These are phyloP conservation scores for Pulchroboletus neoregius DNA, from an alignment of 1,284 basidiomycete species.

Conservation along the genomic window DNA sequence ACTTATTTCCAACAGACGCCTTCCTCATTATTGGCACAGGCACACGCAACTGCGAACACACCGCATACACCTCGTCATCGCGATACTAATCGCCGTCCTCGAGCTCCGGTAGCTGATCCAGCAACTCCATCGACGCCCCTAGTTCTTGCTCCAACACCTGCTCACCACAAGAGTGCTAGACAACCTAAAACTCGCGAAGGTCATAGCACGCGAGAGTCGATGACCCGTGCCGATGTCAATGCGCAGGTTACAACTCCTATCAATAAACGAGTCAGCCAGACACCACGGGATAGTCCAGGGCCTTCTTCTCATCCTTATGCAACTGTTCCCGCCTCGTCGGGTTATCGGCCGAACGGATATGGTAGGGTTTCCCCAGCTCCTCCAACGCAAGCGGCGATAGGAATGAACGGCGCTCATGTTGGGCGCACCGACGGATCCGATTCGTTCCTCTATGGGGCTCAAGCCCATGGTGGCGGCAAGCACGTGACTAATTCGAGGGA, in stretches of 20 bases:
- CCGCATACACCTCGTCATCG: slow-evolving; percentile 54
- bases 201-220: slow-evolving; percentile 41
- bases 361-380: slow-evolving; percentile 56
- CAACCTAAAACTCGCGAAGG: slow-evolving; percentile 44
- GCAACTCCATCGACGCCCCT: slow-evolving; percentile 51
- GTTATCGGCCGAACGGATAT: slow-evolving; percentile 50
- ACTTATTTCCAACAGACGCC: slow-evolving; percentile 36
- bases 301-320: slow-evolving; percentile 68
- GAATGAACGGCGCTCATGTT: slow-evolving; percentile 35
- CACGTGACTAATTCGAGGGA: slow-evolving; percentile 47
- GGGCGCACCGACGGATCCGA: slow-evolving; percentile 51
- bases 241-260: slow-evolving; percentile 60
- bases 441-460: slow-evolving; percentile 55
- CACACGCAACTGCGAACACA: slow-evolving; percentile 48
- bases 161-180: slow-evolving; percentile 55
- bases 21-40: slow-evolving; percentile 45
- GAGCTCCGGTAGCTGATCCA: slow-evolving; percentile 38
- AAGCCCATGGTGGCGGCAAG: slow-evolving; percentile 42
- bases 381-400: slow-evolving; percentile 30
- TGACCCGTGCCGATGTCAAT: slow-evolving; percentile 47
- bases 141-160: slow-evolving; percentile 59
- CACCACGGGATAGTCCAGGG: slow-evolving; percentile 45
- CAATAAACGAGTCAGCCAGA: slow-evolving; percentile 62
- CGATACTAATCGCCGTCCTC: slow-evolving; percentile 54
- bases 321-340: slow-evolving; percentile 50